These are phyloP conservation scores for Aspergillus nidulans DNA, from an alignment of 495 filamentous ascomycete species.

Conservation along the genomic window DNA sequence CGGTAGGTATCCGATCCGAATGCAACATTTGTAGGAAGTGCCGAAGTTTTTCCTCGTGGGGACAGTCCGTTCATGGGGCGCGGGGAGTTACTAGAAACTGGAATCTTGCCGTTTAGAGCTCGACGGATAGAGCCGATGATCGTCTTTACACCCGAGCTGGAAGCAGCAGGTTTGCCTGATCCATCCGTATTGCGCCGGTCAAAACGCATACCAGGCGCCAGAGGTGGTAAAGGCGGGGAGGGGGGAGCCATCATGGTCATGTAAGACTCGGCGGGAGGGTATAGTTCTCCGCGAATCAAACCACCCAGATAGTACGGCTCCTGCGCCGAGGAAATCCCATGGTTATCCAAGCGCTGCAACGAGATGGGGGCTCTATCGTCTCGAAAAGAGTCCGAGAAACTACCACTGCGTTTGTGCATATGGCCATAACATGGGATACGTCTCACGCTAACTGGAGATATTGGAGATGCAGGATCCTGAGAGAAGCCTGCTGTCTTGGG, in stretches of 20 bases:
- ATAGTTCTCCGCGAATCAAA: conserved; percentile 75
- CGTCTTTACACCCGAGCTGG: conserved; percentile 70
- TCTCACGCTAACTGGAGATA: conserved; percentile 24
- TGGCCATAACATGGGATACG: conserved; percentile 41
- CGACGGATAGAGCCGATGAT: conserved; percentile 84
- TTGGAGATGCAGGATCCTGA: conserved; percentile 26
- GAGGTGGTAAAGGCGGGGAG: conserved; percentile 47
- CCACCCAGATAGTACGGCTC: conserved; percentile 71
- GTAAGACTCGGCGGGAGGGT: conserved; percentile 71
- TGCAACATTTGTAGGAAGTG: conserved; percentile 44
- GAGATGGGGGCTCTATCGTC: conserved; percentile 62
- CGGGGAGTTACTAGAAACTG: conserved; percentile 37
- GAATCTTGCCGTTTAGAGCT: conserved; percentile 68
- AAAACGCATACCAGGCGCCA: conserved; percentile 15
- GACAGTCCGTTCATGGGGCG: conserved; percentile 39
- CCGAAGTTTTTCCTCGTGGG: conserved; percentile 37
- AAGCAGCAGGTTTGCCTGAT: conserved; percentile 28
- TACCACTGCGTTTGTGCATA: conserved; percentile 66
- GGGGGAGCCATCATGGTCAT: conserved; percentile 66
- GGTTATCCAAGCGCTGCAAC: conserved; percentile 34
- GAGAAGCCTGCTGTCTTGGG: conserved; percentile 17
- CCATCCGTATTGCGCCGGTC: conserved; percentile 34
- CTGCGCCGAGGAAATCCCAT: conserved; percentile 43
- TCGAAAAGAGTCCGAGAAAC: conserved; percentile 82
- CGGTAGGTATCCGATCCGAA: conserved; percentile 43